phyloP scores from a whole-genome alignment of 129 eudicot genomes.

The Artemisia annua region DNA sequence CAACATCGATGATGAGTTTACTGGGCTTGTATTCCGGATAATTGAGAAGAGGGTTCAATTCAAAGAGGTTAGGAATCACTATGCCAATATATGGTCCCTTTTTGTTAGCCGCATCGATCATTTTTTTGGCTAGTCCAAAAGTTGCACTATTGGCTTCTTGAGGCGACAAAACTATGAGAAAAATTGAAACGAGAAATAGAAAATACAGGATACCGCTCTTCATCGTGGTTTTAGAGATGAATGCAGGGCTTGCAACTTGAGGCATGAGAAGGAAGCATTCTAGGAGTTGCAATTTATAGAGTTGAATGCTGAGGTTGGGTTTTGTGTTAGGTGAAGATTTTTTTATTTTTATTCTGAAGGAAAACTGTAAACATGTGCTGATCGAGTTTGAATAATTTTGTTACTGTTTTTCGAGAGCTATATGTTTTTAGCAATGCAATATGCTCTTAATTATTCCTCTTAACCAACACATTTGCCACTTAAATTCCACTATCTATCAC shows the following conservation, averaged over 20 bases:
- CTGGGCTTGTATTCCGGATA: slow-evolving; percentile 40
- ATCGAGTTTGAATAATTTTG: too few relatives aligned
- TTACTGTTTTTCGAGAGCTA: too few relatives aligned
- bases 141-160: slow-evolving; percentile 30
- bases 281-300: neutral
- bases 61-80: slow-evolving; percentile 60
- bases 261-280: neutral
- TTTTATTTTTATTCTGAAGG: too few relatives aligned
- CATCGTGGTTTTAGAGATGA: slow-evolving; percentile 13
- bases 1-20: slow-evolving; percentile 30
- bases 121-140: slow-evolving; percentile 14
- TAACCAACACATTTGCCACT: too few relatives aligned
- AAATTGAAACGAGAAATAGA: neutral
- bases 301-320: neutral
- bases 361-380: too few relatives aligned
- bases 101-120: slow-evolving; percentile 32
- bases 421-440: too few relatives aligned
- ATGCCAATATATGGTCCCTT: slow-evolving; percentile 56
- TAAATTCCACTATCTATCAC: too few relatives aligned
- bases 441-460: too few relatives aligned
- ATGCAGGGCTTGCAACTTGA: too few relatives aligned
- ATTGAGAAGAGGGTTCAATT: slow-evolving; percentile 61
- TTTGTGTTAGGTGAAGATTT: neutral
- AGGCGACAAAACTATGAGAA: neutral
- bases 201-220: neutral